Evolutionary conservation across 2,329 filamentous ascomycete genomes (phyloP), one percentile per base, ranked within the genome.

Genomic region (Ilyonectria mors-panacis): DNA sequence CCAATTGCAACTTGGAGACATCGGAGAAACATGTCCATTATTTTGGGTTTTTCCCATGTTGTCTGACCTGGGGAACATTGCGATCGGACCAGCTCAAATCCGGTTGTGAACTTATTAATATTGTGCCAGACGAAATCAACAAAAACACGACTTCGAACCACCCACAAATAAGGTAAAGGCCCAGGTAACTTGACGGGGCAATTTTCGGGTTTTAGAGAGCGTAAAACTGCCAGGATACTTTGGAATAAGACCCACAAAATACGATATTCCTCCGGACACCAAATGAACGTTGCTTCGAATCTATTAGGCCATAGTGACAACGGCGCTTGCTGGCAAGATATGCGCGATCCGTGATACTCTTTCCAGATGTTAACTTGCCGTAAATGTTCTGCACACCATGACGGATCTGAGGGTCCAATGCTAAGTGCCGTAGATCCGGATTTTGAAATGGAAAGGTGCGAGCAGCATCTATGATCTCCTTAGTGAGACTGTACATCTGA

Each of bases 31-130:
- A 65, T 65, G 5, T 65, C 57, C 26, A 26, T 26, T 6, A 26
- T 26, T 26, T 26, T 26, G 5, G 26, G 6, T 5, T 26, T 4
- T 6, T 26, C 63, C 56, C 26, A 65, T 60, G 50, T 65, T 21
- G 26, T 60, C 33, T 42, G 30, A 3, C 39, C 57, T 0, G n/a
- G 0, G n/a, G 56, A 65, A 21, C 50, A 28, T 39, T 50, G 33
- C 19, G 57, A 56, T 56, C n/a, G 42, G 19, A 37, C 13, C 26
- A 65, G 33, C 6, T 65, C 26, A 65, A 65, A 60, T 0, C 57
- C 35, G 13, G 57, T 65, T 7, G 15, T 60, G 57, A 65, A 60
- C 57, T 61, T 60, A n/a, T 65, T 56, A 44, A 65, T 65, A 57
- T 65, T 65, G 4, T 51, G 57, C 57, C 39, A 65, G 57, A 53